Base-by-base conservation (phyloP, 148 eudicot genomes). In the Silene latifolia region DNA sequence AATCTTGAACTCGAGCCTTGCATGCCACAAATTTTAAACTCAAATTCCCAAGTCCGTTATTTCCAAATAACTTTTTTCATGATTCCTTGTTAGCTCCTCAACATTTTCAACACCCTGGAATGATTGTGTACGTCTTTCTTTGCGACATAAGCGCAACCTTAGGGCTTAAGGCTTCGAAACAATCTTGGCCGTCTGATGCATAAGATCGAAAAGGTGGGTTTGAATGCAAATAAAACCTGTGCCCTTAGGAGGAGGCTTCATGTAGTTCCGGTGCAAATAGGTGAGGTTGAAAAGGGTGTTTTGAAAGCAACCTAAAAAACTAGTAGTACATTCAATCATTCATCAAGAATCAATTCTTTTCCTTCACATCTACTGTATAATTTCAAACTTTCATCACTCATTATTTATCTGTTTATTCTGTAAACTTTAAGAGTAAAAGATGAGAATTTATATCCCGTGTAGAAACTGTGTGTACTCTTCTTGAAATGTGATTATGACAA, bases 401-500 rank as follows among this genome's bases (percentile, higher is more conserved):
- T 8, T 32, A 19, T n/a, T 48, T 51, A 51, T 48, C 10, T 51
- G 56, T 3, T 51, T 51, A 70, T 70, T 70, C 61, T 54, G 0
- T 25, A 20, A 53, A 82, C 74, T 79, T 74, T 77, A 76, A 76
- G 18, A 42, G 54, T 80, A 80, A 80, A 80, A 76, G 74, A 42
- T 57, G 54, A 77, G 77, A 81, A 86, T 72, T 78, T 78, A 82
- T 78, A 68, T 57, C 65, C 53, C 47, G 24, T 72, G 78, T 65
- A 66, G 54, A 64, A 71, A 68, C 71, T 69, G 69, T 74, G 69
- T 69, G 44, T 53, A 44, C 72, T 72, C 14, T 63, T 54, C 63
- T 72, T 32, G 29, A 72, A 65, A 65, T 78, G 68, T 78, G 63
- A 73, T 42, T 57, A 39, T 78, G 67, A 72, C 78, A 60, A 27